Percentiles rank a stretch among this genome's conserved stretches.
These are phyloP conservation scores for Apiosordaria backusii DNA, from an alignment of 495 filamentous ascomycete species.

Conservation along the genomic window DNA sequence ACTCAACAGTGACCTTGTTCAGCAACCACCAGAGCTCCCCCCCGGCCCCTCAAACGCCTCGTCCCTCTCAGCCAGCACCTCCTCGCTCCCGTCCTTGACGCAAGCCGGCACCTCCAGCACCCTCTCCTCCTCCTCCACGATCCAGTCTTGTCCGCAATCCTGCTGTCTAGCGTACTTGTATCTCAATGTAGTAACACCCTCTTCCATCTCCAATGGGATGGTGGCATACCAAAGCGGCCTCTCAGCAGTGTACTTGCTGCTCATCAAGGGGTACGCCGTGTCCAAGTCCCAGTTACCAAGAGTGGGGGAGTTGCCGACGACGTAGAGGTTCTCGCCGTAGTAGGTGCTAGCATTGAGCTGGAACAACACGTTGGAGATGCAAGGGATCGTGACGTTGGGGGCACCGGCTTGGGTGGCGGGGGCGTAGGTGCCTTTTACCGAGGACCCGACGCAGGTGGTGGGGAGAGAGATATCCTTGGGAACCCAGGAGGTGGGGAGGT, in stretches of 20 bases:
- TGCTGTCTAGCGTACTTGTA: constrained; percentile 41
- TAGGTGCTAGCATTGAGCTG: constrained; percentile 39
- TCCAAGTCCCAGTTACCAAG: constrained; percentile 56
- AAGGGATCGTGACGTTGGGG: constrained; percentile 45
- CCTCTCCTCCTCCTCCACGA: constrained; percentile 37
- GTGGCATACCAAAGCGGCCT: constrained; percentile 35
- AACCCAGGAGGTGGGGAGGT: constrained; percentile 51
- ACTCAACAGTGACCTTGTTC: too few relatives aligned
- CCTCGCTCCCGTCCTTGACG: constrained; percentile 18
- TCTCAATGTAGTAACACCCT: constrained; percentile 27
- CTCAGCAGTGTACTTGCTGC: constrained; percentile 48
- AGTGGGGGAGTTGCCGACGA: constrained; percentile 50
- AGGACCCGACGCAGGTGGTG: constrained; percentile 46
- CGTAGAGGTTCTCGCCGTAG: constrained; percentile 56
- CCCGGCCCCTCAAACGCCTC: constrained; percentile 37
- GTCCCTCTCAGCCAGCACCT: constrained; percentile 25
- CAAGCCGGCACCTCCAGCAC: constrained; percentile 36
- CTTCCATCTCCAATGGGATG: constrained; percentile 23
- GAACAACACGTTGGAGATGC: constrained; percentile 53
- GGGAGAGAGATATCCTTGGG: constrained; percentile 45
- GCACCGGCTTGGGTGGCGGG: constrained; percentile 46
- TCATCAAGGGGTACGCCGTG: constrained; percentile 49
- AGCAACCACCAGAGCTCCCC: constrained; percentile 26
- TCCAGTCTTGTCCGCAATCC: constrained; percentile 37
- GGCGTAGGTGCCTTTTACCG: constrained; percentile 54